Conservation (phyloP, 2,329 filamentous ascomycete genomes). For the Sphaerulina musiva region DNA sequence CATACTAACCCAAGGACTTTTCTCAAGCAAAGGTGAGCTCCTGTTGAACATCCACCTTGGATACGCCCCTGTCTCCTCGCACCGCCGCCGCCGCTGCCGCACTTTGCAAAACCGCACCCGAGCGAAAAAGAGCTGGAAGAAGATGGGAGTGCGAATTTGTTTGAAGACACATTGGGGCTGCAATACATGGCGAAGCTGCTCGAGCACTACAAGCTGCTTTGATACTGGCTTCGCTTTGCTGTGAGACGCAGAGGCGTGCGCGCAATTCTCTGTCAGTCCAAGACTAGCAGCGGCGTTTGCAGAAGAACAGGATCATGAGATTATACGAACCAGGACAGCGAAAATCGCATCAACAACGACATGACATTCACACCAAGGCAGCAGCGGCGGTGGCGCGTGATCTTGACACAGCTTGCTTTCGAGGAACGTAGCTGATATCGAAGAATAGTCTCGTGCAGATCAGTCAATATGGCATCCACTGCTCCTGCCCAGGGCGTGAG, state of each 20-base stretch:
- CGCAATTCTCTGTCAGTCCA: too few relatives aligned
- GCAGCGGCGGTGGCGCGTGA: not conserved
- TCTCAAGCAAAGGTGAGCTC: not conserved
- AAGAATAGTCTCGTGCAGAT: conserved; percentile 13
- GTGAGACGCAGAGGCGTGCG: too few relatives aligned
- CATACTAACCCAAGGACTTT: not conserved
- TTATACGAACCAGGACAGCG: too few relatives aligned
- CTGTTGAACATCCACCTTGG: not conserved
- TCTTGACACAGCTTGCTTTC: not conserved
- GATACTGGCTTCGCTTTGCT: too few relatives aligned
- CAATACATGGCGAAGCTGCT: too few relatives aligned
- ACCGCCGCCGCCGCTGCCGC: not conserved
- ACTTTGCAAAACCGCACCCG: not conserved
- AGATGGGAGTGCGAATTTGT: too few relatives aligned
- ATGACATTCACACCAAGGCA: not conserved
- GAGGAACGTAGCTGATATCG: not conserved
- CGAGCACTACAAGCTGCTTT: too few relatives aligned
- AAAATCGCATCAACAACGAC: not conserved
- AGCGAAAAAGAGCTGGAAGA: too few relatives aligned
- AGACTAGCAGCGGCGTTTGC: too few relatives aligned
- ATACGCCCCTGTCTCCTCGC: not conserved
- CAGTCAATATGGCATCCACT: conserved; percentile 21
- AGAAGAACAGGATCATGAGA: too few relatives aligned
- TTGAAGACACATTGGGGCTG: too few relatives aligned
- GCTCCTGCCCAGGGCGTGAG: conserved; percentile 25